Evolutionary conservation across 805 yeast species (phyloP).

Genomic region (Pichia phayaonensis): DNA sequence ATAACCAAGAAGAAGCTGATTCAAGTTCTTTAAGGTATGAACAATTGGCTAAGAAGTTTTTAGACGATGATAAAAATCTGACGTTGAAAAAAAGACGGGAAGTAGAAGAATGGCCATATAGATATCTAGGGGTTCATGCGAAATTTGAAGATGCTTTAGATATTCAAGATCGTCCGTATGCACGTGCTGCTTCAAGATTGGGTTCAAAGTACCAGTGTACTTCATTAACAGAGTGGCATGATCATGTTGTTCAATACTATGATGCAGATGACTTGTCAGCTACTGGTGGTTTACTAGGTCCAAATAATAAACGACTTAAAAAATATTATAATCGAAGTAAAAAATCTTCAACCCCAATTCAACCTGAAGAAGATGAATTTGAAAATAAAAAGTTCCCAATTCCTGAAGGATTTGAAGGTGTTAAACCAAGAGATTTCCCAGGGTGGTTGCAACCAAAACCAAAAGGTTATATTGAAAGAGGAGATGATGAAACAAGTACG

Average conservation of each 20-base stretch:
- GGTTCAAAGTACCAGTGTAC: constrained; percentile 71
- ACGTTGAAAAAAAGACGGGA: constrained; percentile 42
- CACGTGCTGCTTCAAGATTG: constrained; percentile 68
- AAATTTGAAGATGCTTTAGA: constrained; percentile 71
- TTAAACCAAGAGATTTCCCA: constrained; percentile 44
- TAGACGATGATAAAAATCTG: constrained; percentile 36
- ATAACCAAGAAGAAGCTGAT: constrained; percentile 8
- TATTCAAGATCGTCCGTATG: constrained; percentile 69
- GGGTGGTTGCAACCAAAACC: constrained; percentile 77
- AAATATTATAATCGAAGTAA: constrained; percentile 20
- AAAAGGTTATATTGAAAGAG: constrained; percentile 76
- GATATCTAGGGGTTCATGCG: constrained; percentile 73
- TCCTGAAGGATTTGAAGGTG: constrained; percentile 39
- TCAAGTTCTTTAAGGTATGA: constrained; percentile 39
- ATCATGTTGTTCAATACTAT: constrained; percentile 59
- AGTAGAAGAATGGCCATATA: constrained; percentile 71
- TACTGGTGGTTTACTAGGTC: neutral
- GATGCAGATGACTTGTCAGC: constrained; percentile 27
- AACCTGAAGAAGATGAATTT: constrained; percentile 12
- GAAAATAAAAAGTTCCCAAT: constrained; percentile 21
- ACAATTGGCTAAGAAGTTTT: constrained; percentile 45
- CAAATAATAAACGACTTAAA: constrained; percentile 15
- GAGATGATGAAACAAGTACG: constrained; percentile 58
- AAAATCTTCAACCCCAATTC: constrained; percentile 15
- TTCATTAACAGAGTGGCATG: constrained; percentile 56